Base-by-base conservation (phyloP, 208 protist genomes). In the Trypanosomatidae sp. region DNA sequence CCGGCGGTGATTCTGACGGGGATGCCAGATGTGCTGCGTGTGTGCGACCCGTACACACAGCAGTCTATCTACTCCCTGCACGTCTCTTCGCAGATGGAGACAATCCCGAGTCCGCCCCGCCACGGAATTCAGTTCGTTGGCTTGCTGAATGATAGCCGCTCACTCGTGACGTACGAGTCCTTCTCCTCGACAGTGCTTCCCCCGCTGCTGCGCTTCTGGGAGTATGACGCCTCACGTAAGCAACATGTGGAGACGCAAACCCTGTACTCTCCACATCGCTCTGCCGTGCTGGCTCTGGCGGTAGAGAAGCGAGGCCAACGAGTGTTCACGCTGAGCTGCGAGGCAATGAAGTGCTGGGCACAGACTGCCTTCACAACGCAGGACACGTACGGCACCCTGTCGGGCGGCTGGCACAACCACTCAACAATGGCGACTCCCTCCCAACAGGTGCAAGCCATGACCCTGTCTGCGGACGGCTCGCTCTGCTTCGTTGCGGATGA, bases 41-140 rank as follows among this genome's bases (percentile, higher is more conserved):
- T 96, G 36, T 94, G 88, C 77, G 91, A 96, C 72, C 91, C 91
- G 2, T 79, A 91, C 74, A 93, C 91, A 12, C 91, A 96, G 78
- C 91, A 96, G 69, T 81, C 89, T 43, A 46, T 96, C 65, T 96
- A 96, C 81, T 93, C 91, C 1, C 83, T 96, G 47, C 91, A 96
- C 71, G 83, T 96, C n/a, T 93, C 86, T 22, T 90, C 89, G 36
- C 89, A 94, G 80, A 91, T 93, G 88, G 91, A 96, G 71, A 92
- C 88, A 8, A 74, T 94, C 52, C 81, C 91, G 4, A 83, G 30
- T 50, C 83, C 85, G 12, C 91, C 89, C 3, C 84, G 83, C 17
- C 83, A 92, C 59, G 91, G 91, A n/a, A 94, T 96, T 69, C 84
- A 85, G 76, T 86, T 91, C 50, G 89, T 89, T 13, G 91, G 89